These are phyloP conservation scores for Salvia sclarea DNA, from an alignment of 305 asterid species.

Conservation along the genomic window DNA sequence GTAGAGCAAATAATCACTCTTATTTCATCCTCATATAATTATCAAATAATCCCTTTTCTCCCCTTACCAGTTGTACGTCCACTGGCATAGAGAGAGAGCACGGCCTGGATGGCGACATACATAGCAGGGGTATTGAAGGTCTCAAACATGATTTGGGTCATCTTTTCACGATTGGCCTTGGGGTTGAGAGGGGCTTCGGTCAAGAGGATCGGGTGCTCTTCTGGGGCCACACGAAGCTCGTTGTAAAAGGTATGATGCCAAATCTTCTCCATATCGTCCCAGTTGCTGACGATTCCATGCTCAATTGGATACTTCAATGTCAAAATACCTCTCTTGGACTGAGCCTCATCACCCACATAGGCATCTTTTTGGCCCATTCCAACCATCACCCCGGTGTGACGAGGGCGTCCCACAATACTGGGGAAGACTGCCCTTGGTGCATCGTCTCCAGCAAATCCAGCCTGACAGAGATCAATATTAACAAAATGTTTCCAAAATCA, in stretches of 20 bases:
- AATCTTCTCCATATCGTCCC: slow-evolving; percentile 92
- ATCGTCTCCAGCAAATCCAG: slow-evolving; percentile 77
- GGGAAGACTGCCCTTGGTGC: slow-evolving; percentile 85
- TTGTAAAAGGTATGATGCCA: slow-evolving; percentile 83
- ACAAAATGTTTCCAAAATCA: slow-evolving; percentile 12
- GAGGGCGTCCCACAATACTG: slow-evolving; percentile 71
- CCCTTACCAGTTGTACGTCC: slow-evolving; percentile 12
- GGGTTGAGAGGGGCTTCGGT: slow-evolving; percentile 71
- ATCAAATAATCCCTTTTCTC: background rate
- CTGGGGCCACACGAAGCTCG: slow-evolving; percentile 72
- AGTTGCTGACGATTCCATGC: slow-evolving; percentile 78
- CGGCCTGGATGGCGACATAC: slow-evolving; percentile 10
- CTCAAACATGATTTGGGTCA: slow-evolving; percentile 82
- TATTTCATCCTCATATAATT: background rate
- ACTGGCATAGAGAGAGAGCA: slow-evolving; percentile 1
- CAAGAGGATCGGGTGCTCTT: slow-evolving; percentile 67
- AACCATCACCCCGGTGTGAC: slow-evolving; percentile 80
- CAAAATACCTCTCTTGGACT: slow-evolving; percentile 75
- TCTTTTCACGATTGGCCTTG: slow-evolving; percentile 70
- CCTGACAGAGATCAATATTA: slow-evolving; percentile 37
- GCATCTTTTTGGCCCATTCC: slow-evolving; percentile 82
- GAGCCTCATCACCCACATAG: slow-evolving; percentile 79
- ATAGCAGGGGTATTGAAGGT: slow-evolving; percentile 50
- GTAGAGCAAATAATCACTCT: background rate
- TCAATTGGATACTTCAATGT: slow-evolving; percentile 72